Conservation (phyloP, 164 flowering plant genomes). For the Hamamelis virginiana region DNA sequence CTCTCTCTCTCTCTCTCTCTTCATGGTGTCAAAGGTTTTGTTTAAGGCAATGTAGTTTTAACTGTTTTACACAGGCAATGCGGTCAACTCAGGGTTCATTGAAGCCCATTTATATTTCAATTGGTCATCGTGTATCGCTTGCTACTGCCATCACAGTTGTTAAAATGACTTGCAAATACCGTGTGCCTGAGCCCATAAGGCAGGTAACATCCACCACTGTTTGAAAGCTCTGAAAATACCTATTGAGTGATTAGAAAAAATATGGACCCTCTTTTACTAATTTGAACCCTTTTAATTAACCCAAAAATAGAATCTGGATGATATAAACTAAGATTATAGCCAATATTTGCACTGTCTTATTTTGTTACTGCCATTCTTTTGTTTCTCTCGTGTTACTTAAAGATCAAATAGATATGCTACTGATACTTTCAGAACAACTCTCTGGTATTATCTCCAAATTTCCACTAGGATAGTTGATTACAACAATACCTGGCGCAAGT, state of each 20-base stretch:
- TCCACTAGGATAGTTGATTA: too few species aligned
- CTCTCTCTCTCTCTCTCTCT: too few species aligned
- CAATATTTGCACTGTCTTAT: neutral
- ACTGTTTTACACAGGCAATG: constrained; percentile 50
- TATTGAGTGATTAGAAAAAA: too few species aligned
- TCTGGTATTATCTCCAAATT: too few species aligned
- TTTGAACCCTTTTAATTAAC: too few species aligned
- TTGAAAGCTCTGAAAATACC: neutral
- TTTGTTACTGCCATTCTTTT: neutral
- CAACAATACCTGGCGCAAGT: too few species aligned
- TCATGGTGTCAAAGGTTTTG: neutral
- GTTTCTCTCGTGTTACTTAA: neutral
- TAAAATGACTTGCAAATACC: constrained; percentile 59
- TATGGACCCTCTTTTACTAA: too few species aligned
- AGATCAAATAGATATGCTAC: too few species aligned
- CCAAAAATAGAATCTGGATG: too few species aligned
- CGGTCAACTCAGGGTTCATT: constrained; percentile 41
- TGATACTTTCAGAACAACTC: too few species aligned
- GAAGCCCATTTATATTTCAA: constrained; percentile 73
- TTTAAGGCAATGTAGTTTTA: neutral
- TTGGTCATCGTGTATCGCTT: constrained; percentile 79
- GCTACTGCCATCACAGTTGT: constrained; percentile 55
- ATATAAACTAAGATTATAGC: too few species aligned
- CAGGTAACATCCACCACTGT: constrained; percentile 41
- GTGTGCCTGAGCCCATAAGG: constrained; percentile 80